These are phyloP conservation scores for Peronospora tabacina DNA, from an alignment of 352 stramenopile genomes.

Conservation along the genomic window DNA sequence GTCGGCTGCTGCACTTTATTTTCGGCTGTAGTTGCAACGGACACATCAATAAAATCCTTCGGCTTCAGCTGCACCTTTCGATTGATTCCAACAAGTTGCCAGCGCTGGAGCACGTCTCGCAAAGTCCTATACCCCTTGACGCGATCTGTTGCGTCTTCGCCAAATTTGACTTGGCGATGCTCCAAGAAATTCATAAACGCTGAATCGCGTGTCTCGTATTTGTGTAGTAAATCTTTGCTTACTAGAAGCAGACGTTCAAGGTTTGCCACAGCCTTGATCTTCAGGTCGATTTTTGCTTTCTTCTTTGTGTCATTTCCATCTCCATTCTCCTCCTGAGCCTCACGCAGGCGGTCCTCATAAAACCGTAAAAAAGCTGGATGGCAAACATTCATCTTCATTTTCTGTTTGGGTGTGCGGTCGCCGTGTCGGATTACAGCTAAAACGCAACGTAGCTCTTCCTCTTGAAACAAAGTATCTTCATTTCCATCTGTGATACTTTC, in stretches of 20 bases:
- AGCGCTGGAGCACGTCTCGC: constrained; percentile 94
- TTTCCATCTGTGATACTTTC: constrained; percentile 24
- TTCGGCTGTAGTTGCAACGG: constrained; percentile 20
- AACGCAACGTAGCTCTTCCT: constrained; percentile 98
- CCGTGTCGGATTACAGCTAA: constrained; percentile 98
- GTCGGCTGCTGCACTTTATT: constrained; percentile 24
- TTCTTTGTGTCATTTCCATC: constrained; percentile 24
- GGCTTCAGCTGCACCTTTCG: constrained; percentile 95
- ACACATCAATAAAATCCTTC: constrained; percentile 42
- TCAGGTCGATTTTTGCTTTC: constrained; percentile 75
- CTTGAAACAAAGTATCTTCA: constrained; percentile 34
- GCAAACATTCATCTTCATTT: constrained; percentile 95
- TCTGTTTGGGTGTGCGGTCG: constrained; percentile 99
- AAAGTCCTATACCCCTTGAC: constrained; percentile 84
- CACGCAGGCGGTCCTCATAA: constrained; percentile 53
- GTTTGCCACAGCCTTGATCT: constrained; percentile 82
- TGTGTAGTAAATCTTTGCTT: constrained; percentile 61
- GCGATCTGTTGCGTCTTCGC: constrained; percentile 60
- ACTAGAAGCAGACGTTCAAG: constrained; percentile 72
- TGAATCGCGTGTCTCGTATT: constrained; percentile 52
- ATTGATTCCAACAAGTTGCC: constrained; percentile 95
- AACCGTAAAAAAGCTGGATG: constrained; percentile 86
- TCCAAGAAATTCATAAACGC: constrained; percentile 59
- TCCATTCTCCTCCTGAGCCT: constrained; percentile 25
- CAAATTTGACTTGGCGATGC: constrained; percentile 48